phyloP scores from a whole-genome alignment of 2,329 filamentous ascomycete genomes.

The Ophiostoma perfectum region DNA sequence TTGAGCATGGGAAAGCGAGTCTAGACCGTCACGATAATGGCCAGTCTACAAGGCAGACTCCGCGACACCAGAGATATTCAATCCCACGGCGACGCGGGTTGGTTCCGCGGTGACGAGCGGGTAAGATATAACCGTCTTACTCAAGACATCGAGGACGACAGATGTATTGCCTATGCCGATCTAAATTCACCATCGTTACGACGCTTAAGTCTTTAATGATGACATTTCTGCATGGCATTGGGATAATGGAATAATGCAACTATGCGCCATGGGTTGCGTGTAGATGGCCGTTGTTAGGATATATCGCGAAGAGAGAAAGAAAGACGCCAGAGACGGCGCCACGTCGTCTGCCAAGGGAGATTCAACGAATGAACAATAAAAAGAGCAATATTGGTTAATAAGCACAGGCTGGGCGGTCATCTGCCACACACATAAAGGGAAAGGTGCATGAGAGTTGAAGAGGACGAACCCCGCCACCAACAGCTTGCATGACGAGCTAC shows the following conservation, averaged over 20 bases:
- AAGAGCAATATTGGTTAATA: not conserved
- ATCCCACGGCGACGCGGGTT: not conserved
- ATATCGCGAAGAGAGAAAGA: not conserved
- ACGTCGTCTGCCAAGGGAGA: not conserved
- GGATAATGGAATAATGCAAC: no score
- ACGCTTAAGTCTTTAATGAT: no score
- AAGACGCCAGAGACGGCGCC: not conserved
- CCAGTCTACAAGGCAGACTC: not conserved
- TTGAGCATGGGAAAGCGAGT: no score
- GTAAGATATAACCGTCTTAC: not conserved
- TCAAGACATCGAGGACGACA: no score
- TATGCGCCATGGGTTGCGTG: not conserved
- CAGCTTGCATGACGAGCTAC: slow-evolving; percentile 8
- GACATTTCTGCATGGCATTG: no score
- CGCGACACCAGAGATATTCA: not conserved
- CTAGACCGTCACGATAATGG: not conserved
- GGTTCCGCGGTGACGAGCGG: not conserved
- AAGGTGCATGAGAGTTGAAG: not conserved
- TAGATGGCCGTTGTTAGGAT: not conserved
- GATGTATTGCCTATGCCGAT: not conserved
- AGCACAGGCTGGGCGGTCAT: not conserved
- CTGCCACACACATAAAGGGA: not conserved
- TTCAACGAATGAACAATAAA: not conserved
- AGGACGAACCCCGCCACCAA: slow-evolving; percentile 3
- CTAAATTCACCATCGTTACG: not conserved